Conservation (phyloP, 2,329 filamentous ascomycete species). For the Teratosphaeria zuluensis region DNA sequence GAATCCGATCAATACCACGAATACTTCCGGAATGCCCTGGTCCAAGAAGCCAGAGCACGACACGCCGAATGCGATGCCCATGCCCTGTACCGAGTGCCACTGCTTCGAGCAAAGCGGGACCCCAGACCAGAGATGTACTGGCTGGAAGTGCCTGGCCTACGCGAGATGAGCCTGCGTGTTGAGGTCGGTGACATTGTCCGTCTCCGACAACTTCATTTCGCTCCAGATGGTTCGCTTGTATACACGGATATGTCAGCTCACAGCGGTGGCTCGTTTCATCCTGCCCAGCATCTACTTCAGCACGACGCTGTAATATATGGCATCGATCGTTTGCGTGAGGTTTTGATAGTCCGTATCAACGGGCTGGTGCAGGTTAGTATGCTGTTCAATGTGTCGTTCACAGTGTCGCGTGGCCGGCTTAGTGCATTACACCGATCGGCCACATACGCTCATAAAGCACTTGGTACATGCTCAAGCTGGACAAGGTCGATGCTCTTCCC, state of each 20-base stretch:
- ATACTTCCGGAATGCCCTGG: slow-evolving; percentile 8
- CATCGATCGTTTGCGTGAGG: slow-evolving; percentile 15
- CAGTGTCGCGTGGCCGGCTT: slow-evolving; percentile 8
- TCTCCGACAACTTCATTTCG: slow-evolving; percentile 14
- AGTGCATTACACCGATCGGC: slow-evolving; percentile 8
- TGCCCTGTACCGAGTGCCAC: slow-evolving; percentile 10
- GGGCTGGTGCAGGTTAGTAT: slow-evolving; percentile 6
- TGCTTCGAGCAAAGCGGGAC: slow-evolving; percentile 1
- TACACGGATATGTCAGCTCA: background rate
- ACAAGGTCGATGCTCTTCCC: slow-evolving; percentile 37
- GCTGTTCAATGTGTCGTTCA: slow-evolving; percentile 15
- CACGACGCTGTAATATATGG: slow-evolving; percentile 14
- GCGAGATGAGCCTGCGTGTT: slow-evolving; percentile 12
- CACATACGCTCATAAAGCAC: slow-evolving; percentile 1
- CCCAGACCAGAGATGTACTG: slow-evolving; percentile 6
- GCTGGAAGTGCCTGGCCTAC: slow-evolving; percentile 15
- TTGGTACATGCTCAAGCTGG: slow-evolving; percentile 17
- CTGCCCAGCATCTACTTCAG: slow-evolving; percentile 1
- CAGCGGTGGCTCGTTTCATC: background rate
- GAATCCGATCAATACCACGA: slow-evolving; percentile 2
- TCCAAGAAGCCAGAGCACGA: slow-evolving; percentile 7
- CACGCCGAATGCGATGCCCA: slow-evolving; percentile 13
- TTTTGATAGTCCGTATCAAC: slow-evolving; percentile 11
- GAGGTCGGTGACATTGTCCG: slow-evolving; percentile 16
- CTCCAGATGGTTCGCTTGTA: background rate